Conservation (phyloP, 2,329 filamentous ascomycete species). For the Alternaria dauci region DNA sequence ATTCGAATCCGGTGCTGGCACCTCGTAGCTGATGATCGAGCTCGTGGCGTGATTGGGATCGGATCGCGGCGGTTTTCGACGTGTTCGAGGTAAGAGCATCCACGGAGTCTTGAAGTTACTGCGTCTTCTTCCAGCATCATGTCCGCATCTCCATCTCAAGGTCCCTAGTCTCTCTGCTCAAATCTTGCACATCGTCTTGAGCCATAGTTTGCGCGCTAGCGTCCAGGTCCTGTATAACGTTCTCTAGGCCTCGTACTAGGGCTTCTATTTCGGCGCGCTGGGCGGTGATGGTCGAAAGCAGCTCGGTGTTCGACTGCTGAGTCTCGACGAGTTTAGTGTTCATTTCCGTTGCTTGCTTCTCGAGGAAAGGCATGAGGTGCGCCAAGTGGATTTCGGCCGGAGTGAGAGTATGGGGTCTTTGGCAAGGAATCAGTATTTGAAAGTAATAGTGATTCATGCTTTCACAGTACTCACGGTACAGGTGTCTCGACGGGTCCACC, state of each 20-base stretch:
- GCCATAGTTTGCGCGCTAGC: constrained; percentile 55
- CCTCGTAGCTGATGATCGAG: neutral
- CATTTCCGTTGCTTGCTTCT: constrained; percentile 59
- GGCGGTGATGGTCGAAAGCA: constrained; percentile 60
- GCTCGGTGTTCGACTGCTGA: constrained; percentile 62
- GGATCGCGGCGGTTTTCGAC: neutral
- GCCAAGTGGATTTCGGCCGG: constrained; percentile 65
- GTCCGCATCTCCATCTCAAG: constrained; percentile 49
- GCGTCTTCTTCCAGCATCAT: constrained; percentile 20
- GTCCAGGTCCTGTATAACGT: constrained; percentile 65
- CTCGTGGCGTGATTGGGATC: neutral
- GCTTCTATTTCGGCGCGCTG: constrained; percentile 67
- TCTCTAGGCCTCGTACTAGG: constrained; percentile 64
- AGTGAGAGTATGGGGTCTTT: constrained; percentile 66
- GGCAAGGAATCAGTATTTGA: neutral
- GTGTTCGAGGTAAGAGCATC: neutral
- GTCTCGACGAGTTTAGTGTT: constrained; percentile 59
- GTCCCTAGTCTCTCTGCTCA: constrained; percentile 47
- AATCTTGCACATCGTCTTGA: constrained; percentile 47
- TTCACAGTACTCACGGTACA: constrained; percentile 56
- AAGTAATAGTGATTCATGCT: neutral
- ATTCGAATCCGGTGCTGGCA: neutral
- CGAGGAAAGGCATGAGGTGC: constrained; percentile 66
- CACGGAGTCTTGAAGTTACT: neutral
- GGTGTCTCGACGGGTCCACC: constrained; percentile 46